Conservation (phyloP, 495 filamentous ascomycete species). For the Penicillium waksmanii region DNA sequence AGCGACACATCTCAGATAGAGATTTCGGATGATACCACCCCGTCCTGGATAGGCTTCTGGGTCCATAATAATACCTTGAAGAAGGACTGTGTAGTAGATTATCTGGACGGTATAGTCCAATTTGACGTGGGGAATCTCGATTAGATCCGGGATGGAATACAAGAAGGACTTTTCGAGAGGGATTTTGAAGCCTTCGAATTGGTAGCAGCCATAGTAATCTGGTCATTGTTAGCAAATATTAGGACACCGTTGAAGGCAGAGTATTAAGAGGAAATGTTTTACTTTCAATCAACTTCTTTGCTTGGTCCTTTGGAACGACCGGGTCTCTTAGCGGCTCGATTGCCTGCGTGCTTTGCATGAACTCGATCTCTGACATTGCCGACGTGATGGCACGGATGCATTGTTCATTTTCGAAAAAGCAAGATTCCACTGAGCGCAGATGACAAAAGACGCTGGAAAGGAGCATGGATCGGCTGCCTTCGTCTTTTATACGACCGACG, state of each 20-base stretch:
- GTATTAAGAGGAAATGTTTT: background rate
- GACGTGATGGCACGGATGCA: slow-evolving; percentile 17
- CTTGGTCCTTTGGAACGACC: slow-evolving; percentile 15
- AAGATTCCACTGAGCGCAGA: slow-evolving; percentile 13
- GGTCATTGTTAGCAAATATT: background rate
- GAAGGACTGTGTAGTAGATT: slow-evolving; percentile 22
- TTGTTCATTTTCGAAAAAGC: slow-evolving; percentile 15
- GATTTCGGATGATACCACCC: slow-evolving; percentile 9
- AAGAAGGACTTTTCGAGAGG: slow-evolving; percentile 22
- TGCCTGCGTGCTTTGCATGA: background rate
- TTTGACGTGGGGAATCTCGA: slow-evolving; percentile 27
- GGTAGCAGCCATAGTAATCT: slow-evolving; percentile 21
- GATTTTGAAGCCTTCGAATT: slow-evolving; percentile 26
- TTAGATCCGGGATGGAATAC: slow-evolving; percentile 23
- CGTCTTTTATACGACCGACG: slow-evolving; percentile 14
- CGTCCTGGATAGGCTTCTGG: background rate
- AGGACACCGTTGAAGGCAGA: background rate
- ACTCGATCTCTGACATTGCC: slow-evolving; percentile 19
- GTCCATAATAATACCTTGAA: slow-evolving; percentile 19
- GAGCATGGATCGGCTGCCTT: slow-evolving; percentile 8
- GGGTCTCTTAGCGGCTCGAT: background rate
- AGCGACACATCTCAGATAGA: slow-evolving; percentile 10
- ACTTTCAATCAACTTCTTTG: slow-evolving; percentile 1
- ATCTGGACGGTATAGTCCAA: slow-evolving; percentile 22
- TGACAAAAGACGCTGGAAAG: slow-evolving; percentile 24